Evolutionary conservation across 768 basidiomycete genomes (phyloP), one percentile per base, ranked within the genome.

Genomic region (Naganishia vishniacii): DNA sequence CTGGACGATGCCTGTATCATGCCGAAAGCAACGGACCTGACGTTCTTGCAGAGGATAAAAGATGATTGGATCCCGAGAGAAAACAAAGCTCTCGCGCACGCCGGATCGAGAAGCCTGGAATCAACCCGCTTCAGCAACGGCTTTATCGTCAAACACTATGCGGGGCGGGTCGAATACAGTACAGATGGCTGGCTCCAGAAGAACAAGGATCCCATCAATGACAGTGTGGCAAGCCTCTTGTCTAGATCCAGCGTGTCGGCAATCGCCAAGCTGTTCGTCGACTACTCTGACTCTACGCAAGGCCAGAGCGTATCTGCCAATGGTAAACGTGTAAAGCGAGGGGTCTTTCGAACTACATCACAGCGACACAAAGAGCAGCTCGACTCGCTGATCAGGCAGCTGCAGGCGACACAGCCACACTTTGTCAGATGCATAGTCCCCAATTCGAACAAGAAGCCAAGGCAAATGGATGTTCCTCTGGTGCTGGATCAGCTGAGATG

Each of bases 1-100:
- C 80, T 99, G 37, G 95, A 99, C 75, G 95, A 98, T 74, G 94
- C 97, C 68, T 98, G 94, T 75, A 98, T 99, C 77, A 99, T 98
- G 94, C 95, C 94, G n/a, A 91, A 91, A 75, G 94, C 94, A 3
- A 90, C 88, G 13, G 94, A 99, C 76, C 79, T 84, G 45, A 97
- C 93, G 0, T 98, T 99, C 80, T 91, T 91, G 32, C 84, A 90
- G 78, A 98, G 97, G 77, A 83, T 97, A 2, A 83, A 91, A 70
- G 81, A 83, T 13, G 80, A 90, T 64, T 97, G 92, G 92, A 80
- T 80, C 26, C 71, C 78, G 28, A 59, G 63, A 20, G 78, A 77
- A 9, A 82, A 84, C 48, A 74, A 73, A 9, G 71, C 69, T 1
- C 18, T 31, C 28, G 40, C 13, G 13, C 89, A 92, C 76, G 87